Evolutionary conservation across 352 stramenopile genomes (phyloP).

Genomic region (Phytophthora megakarya): DNA sequence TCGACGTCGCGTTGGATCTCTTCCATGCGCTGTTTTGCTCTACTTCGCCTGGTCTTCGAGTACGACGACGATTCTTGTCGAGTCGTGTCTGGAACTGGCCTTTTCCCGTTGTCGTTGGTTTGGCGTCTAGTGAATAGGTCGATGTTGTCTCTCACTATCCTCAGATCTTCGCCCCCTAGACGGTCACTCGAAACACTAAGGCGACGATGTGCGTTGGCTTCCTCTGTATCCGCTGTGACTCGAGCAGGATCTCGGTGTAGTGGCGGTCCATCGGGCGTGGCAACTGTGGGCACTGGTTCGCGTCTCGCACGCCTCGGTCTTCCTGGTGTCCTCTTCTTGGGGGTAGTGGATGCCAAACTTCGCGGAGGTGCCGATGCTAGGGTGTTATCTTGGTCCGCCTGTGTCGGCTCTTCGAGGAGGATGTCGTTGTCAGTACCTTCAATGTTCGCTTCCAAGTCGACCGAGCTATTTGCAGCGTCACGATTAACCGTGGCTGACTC

Average conservation of each 20-base stretch:
- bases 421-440: neutral
- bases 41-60: neutral
- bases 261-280: neutral
- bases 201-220: neutral
- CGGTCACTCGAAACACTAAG: neutral
- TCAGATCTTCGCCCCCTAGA: neutral
- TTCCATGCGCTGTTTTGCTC: neutral
- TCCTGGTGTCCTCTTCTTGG: neutral
- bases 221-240: neutral
- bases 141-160: neutral
- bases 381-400: neutral
- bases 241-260: neutral
- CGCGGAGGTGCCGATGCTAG: neutral
- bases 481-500: neutral
- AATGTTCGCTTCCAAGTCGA: too few species aligned
- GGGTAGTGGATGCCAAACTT: neutral
- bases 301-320: neutral
- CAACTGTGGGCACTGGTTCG: neutral
- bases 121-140: neutral
- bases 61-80: too few species aligned
- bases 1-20: neutral
- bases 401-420: neutral
- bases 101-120: neutral
- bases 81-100: too few species aligned
- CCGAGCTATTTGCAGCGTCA: too few species aligned